These are phyloP conservation scores for Taphrina deformans DNA, from an alignment of 1,139 yeast genomes.

Conservation along the genomic window DNA sequence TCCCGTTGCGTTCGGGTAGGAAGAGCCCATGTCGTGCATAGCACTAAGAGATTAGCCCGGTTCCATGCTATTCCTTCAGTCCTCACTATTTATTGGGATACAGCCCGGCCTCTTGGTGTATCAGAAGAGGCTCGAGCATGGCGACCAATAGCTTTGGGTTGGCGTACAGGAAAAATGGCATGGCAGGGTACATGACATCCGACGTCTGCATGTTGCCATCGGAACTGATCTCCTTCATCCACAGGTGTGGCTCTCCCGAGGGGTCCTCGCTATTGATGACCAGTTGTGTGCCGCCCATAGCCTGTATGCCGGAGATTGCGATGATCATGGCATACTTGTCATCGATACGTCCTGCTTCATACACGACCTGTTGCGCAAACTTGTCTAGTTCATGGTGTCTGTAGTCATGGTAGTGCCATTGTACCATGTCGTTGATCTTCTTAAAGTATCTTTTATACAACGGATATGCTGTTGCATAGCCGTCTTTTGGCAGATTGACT, in stretches of 20 bases:
- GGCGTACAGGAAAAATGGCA: constrained; percentile 28
- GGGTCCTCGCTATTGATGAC: constrained; percentile 14
- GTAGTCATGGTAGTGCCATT: constrained; percentile 13
- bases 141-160: constrained; percentile 6
- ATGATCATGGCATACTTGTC: constrained; percentile 6
- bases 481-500: constrained; percentile 1
- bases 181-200: constrained; percentile 29
- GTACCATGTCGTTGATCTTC: background rate
- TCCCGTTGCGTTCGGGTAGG: constrained; percentile 24
- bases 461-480: constrained; percentile 2
- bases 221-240: constrained; percentile 26
- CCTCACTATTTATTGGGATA: constrained; percentile 20
- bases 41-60: background rate
- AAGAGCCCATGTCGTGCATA: constrained; percentile 25
- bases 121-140: constrained; percentile 7
- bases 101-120: constrained; percentile 14
- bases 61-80: background rate
- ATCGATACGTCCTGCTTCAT: background rate
- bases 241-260: constrained; percentile 17
- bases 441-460: background rate
- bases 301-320: constrained; percentile 4
- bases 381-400: background rate
- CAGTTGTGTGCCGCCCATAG: constrained; percentile 15
- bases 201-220: constrained; percentile 27
- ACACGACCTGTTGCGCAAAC: background rate